Evolutionary conservation across 2,329 filamentous ascomycete genomes (phyloP), one percentile per base, ranked within the genome.

Genomic region (Fusarium cyanostomum): DNA sequence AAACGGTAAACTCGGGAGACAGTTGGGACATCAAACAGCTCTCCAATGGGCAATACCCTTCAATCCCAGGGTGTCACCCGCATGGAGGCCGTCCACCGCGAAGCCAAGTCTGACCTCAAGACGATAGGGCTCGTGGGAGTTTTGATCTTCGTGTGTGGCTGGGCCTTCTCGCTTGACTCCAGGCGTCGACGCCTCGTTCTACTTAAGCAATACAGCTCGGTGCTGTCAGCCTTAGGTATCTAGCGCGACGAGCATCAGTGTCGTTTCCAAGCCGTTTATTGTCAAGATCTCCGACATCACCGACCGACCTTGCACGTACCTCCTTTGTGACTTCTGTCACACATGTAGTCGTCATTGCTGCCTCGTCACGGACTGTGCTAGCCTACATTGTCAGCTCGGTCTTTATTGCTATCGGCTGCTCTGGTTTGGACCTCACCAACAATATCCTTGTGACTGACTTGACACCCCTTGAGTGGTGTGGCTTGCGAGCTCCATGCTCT

Each of bases 361-460:
- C 86, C 2, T 80, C 81, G 0, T 82, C 84, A 3, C 77, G 77
- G 21, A 81, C 78, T 52, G 80, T 88, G 46, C 74, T 80, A 24
- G 80, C 82, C 7, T 85, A 84, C 44, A 78, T 82, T 1, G 80
- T 79, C 3, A 83, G n/a, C n/a, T n/a, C n/a, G n/a, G n/a, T n/a
- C n/a, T n/a, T n/a, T n/a, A n/a, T n/a, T n/a, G n/a, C n/a, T n/a
- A n/a, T n/a, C n/a, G n/a, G n/a, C n/a, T n/a, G n/a, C n/a, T n/a
- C 85, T 0, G 86, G 85, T 3, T 80, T 87, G 7, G 84, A 86
- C 52, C 82, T 89, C 27, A 77, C 88, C 42, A 85, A 86, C 66
- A 85, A 88, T 62, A 84, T 89, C 46, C 86, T 89, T 64, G 82
- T 88, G 37, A 85, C 86, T 2, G 87, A 89, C 69, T 81, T 86